A percentile compares a stretch with the other conserved stretches of the same genome.
Conservation (phyloP, 768 basidiomycete species). For the Leccinellum albellum region DNA sequence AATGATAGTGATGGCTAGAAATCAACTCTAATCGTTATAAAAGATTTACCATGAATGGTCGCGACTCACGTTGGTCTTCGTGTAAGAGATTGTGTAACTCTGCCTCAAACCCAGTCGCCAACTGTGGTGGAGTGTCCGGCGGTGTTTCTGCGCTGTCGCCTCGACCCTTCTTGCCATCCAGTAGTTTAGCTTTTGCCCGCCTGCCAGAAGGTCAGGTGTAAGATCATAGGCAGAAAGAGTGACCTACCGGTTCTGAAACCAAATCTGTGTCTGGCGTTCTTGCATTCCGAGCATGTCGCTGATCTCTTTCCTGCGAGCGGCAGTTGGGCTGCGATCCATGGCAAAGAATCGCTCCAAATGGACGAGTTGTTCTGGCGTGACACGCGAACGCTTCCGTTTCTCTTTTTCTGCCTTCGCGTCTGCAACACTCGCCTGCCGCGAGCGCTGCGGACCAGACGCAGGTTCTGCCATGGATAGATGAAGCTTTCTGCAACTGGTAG, state of each 20-base stretch:
- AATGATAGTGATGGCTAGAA: slow-evolving; percentile 66
- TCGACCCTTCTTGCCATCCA: slow-evolving; percentile 52
- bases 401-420: slow-evolving; percentile 40
- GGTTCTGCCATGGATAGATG: slow-evolving; percentile 29
- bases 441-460: slow-evolving; percentile 35
- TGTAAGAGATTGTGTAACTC: slow-evolving; percentile 66
- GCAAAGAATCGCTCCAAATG: slow-evolving; percentile 71
- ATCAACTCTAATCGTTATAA: neutral
- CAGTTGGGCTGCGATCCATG: slow-evolving; percentile 67
- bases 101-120: slow-evolving; percentile 49
- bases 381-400: slow-evolving; percentile 72
- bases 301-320: slow-evolving; percentile 67
- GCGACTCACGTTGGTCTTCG: slow-evolving; percentile 68
- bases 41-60: neutral
- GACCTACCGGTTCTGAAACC: slow-evolving; percentile 76
- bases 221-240: neutral
- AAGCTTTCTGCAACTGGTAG: slow-evolving; percentile 21
- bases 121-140: slow-evolving; percentile 49
- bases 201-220: slow-evolving; percentile 34
- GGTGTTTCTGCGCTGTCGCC: slow-evolving; percentile 35
- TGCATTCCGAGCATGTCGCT: slow-evolving; percentile 74
- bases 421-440: slow-evolving; percentile 25
- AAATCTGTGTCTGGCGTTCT: slow-evolving; percentile 84
- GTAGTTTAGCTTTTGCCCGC: slow-evolving; percentile 78
- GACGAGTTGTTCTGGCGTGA: slow-evolving; percentile 76